Evolutionary conservation across 2,329 filamentous ascomycete species (phyloP), one percentile per base, ranked within the genome.

Genomic region (Phyllosticta citriasiana): DNA sequence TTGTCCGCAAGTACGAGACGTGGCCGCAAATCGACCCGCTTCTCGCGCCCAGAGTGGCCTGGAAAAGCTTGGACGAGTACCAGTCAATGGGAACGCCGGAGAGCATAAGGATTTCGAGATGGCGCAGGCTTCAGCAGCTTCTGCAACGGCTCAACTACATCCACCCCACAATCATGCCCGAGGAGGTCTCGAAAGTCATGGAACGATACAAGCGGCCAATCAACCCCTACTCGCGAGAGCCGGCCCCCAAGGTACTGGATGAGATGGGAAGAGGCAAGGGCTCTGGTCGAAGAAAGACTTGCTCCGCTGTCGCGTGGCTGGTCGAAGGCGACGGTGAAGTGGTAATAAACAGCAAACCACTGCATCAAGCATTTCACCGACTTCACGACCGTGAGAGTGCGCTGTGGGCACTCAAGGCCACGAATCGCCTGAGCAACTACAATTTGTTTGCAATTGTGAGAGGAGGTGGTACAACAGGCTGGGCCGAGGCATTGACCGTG

Each of bases 381-480:
- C 76, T 97, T 57, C 93, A 99, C 73, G 93, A 99, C 75, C 86
- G 94, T 53, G 94, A 97, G 79, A 97, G 91, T 71, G 93, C 90
- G 2, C 79, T 96, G 3, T 99, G 93, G 93, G 86, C 93, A 7
- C 76, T 99, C 70, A 91, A 92, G 69, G 82, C 85, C 57, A 95
- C 91, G 25, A 81, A 88, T 53, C 82, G 94, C 65, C 76, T 96
- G 65, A 91, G 96, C 80, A 97, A 97, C 76, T 99, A 99, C 80
- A 99, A 99, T 70, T 85, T 97, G 3, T 99, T 91, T 87, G 92
- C 87, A 59, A 77, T 89, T 57, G 89, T 91, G 2, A 81, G 83
- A 63, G 94, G 94, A 61, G 94, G 94, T 66, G 94, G 94, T 68
- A 88, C 89, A 55, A 99, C 94, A 57, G 94, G 94, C 2, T 95